phyloP scores from a whole-genome alignment of 139 green algal species.

The Coccomyxa sp. region DNA sequence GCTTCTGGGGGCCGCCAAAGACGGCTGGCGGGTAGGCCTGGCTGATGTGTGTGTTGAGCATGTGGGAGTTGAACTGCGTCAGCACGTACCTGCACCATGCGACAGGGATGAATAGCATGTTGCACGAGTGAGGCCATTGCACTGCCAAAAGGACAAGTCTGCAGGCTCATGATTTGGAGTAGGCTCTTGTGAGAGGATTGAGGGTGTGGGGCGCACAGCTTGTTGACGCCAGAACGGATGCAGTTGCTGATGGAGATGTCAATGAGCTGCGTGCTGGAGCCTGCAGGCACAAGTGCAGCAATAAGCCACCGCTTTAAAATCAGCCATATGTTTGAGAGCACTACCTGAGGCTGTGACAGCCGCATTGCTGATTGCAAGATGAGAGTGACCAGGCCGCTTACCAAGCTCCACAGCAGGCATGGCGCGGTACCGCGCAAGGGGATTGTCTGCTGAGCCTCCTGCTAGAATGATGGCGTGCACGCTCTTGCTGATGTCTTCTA shows the following conservation, averaged over 20 bases:
- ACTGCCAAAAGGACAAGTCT: not conserved
- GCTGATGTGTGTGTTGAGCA: conserved; percentile 46
- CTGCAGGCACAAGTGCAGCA: conserved; percentile 11
- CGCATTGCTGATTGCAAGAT: no score
- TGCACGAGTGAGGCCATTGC: not conserved
- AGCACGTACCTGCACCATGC: conserved; percentile 42
- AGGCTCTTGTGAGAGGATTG: no score
- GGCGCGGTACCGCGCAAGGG: conserved; percentile 38
- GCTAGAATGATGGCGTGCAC: conserved; percentile 49
- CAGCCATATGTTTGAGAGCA: no score
- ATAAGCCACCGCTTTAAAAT: no score
- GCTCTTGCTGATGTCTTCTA: conserved; percentile 11
- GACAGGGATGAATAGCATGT: not conserved
- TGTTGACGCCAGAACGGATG: conserved; percentile 53
- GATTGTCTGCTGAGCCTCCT: conserved; percentile 43
- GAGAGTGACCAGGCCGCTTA: not conserved
- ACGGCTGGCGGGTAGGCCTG: conserved; percentile 39
- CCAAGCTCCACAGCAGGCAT: conserved; percentile 54
- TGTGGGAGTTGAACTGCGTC: conserved; percentile 58
- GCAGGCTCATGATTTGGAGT: not conserved
- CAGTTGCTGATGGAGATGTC: conserved; percentile 59
- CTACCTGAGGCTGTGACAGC: no score
- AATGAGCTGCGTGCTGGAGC: conserved; percentile 36
- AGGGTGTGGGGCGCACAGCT: conserved; percentile 33
- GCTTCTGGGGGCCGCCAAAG: conserved; percentile 29